Evolutionary conservation across 352 stramenopile species (phyloP), one percentile per base, ranked within the genome.

Genomic region (Blastocystis sp.): DNA sequence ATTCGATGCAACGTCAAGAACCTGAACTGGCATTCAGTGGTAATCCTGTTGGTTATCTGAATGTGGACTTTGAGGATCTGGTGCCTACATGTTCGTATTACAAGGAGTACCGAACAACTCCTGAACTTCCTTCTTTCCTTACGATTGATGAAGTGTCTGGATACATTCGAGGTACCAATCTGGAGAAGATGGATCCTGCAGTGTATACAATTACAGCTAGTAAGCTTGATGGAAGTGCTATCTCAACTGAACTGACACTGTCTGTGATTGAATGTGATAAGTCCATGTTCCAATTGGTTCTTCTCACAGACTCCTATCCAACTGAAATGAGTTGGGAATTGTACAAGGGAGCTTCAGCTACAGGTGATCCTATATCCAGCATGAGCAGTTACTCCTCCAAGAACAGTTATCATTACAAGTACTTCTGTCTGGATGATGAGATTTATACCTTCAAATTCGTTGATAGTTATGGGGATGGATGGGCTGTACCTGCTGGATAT

Each of bases 391-490:
- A 67, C 32, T 37, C 63, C 9, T 6, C 7, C 1, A 61, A 54
- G n/a, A 83, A 83, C 35, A 16, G 11, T 7, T 67, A 51, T 56
- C 19, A 83, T 6, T 83, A 83, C 49, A 83, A 63, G 49, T 83
- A 83, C 49, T 87, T 87, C 77, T 87, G 77, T 32, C 19, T 78
- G 21, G 59, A 74, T 42, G 42, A 61, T 16, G 77, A 27, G n/a
- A 67, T 87, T 9, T 87, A 75, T 54, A 87, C 77, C 19, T 87
- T 87, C 42, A 78, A 87, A 61, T 74, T 87, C 65, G 3, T 37
- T 0, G 77, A 87, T 42, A 35, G 16, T n/a, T 32, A 46, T 29
- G 35, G 54, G 19, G 77, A 87, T 42, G 77, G 77, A n/a, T 87
- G 77, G 77, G 29, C 12, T 12, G 27, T 43, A 37, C 71, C 71